Percentiles rank a stretch among this genome's conserved stretches.
Evolutionary conservation across 768 basidiomycete genomes (phyloP).

Genomic region (Botryobasidium botryosum): DNA sequence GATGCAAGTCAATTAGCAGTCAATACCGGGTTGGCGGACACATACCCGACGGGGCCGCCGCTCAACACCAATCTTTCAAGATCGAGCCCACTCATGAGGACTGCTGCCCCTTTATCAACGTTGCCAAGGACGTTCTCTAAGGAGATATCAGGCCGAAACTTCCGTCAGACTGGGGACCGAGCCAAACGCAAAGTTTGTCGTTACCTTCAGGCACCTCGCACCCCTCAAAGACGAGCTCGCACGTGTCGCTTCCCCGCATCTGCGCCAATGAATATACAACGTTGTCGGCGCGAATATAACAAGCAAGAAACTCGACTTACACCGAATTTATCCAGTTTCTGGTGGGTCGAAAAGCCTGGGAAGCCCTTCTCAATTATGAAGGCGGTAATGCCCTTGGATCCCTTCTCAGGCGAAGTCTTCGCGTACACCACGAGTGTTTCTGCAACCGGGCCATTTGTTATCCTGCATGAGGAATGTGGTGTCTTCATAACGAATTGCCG

Average conservation of each 20-base stretch:
- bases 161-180: no score
- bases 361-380: slow-evolving; percentile 79
- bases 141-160: no score
- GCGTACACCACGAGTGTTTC: slow-evolving; percentile 89
- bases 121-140: slow-evolving; percentile 72
- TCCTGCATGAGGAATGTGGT: no score
- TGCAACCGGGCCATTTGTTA: slow-evolving; percentile 85
- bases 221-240: slow-evolving; percentile 81
- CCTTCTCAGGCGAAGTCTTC: slow-evolving; percentile 60
- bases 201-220: slow-evolving; percentile 77
- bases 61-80: slow-evolving; percentile 81
- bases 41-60: slow-evolving; percentile 77
- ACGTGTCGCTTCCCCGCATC: slow-evolving; percentile 93
- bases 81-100: slow-evolving; percentile 91
- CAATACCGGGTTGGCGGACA: not conserved
- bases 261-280: slow-evolving; percentile 4
- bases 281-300: not conserved
- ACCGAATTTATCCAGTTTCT: slow-evolving; percentile 88
- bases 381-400: slow-evolving; percentile 79
- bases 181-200: no score
- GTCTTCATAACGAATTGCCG: no score
- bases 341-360: slow-evolving; percentile 73
- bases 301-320: slow-evolving; percentile 11
- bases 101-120: slow-evolving; percentile 61
- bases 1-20: not conserved